These are phyloP conservation scores for Fusarium neocosmosporiellum DNA, from an alignment of 2,329 filamentous ascomycete genomes.

Conservation along the genomic window DNA sequence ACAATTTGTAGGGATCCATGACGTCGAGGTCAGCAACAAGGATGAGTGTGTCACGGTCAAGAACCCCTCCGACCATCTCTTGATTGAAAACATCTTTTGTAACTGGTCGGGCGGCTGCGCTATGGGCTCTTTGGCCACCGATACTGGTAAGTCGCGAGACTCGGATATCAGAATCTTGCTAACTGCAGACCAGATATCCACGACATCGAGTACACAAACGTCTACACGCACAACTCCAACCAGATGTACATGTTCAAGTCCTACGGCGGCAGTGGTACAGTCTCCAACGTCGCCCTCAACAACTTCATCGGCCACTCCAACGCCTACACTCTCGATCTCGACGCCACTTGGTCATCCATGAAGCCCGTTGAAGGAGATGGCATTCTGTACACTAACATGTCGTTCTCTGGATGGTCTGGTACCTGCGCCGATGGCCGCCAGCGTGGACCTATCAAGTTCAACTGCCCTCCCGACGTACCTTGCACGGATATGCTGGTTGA, in stretches of 20 bases:
- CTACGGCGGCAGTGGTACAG: constrained; percentile 33
- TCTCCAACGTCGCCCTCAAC: constrained; percentile 32
- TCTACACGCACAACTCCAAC: constrained; percentile 36
- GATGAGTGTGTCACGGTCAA: constrained; percentile 38
- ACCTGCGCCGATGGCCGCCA: constrained; percentile 32
- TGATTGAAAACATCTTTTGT: constrained; percentile 38
- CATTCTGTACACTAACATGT: constrained; percentile 35
- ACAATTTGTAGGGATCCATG: constrained; percentile 18
- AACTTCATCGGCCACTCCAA: constrained; percentile 39
- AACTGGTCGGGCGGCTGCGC: constrained; percentile 38
- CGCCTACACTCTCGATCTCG: constrained; percentile 34
- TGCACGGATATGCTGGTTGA: constrained; percentile 35
- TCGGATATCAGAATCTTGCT: not conserved
- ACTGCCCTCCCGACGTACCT: constrained; percentile 30
- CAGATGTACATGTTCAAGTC: constrained; percentile 43
- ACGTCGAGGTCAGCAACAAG: constrained; percentile 39
- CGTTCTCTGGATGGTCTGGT: constrained; percentile 36
- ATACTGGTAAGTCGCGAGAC: constrained; percentile 6
- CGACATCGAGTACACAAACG: constrained; percentile 35
- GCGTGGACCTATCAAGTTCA: constrained; percentile 36
- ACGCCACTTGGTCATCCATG: constrained; percentile 35
- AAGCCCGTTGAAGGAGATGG: constrained; percentile 19
- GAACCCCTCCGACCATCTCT: constrained; percentile 32
- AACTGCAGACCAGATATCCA: constrained; percentile 11
- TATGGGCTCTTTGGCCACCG: constrained; percentile 28